A percentile compares a stretch with the other conserved stretches of the same genome.
Conservation (phyloP, 176 grass and related monocot genomes). For the Microstegium vimineum region DNA sequence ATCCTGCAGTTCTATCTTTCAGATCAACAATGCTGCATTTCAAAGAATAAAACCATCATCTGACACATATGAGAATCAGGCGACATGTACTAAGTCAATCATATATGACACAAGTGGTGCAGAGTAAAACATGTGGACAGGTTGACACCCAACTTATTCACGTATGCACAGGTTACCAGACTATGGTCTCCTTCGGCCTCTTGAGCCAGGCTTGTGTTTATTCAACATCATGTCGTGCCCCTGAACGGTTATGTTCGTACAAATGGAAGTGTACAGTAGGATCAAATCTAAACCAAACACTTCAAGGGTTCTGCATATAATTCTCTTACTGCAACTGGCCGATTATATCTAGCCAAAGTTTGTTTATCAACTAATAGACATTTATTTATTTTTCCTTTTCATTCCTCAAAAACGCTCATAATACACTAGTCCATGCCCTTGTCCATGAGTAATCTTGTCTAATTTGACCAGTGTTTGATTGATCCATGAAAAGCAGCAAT, state of each 20-base stretch:
- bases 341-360: neutral
- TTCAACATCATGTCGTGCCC: neutral
- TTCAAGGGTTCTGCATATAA: neutral
- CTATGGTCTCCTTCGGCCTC: neutral
- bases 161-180: neutral
- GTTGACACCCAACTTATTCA: neutral
- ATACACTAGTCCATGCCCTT: neutral
- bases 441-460: neutral
- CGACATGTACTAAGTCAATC: conserved; percentile 16
- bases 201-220: neutral
- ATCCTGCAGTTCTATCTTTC: conserved; percentile 13
- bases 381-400: neutral
- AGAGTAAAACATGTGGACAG: neutral
- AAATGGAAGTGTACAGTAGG: neutral
- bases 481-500: conserved; percentile 13
- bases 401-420: neutral
- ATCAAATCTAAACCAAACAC: neutral
- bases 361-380: neutral
- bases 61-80: neutral
- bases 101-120: neutral
- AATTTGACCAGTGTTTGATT: neutral
- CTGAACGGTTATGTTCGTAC: neutral
- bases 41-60: neutral
- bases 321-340: neutral
- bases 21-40: conserved; percentile 14